Evolutionary conservation across 2,329 filamentous ascomycete species (phyloP).

Genomic region (Cladosporium colombiae): DNA sequence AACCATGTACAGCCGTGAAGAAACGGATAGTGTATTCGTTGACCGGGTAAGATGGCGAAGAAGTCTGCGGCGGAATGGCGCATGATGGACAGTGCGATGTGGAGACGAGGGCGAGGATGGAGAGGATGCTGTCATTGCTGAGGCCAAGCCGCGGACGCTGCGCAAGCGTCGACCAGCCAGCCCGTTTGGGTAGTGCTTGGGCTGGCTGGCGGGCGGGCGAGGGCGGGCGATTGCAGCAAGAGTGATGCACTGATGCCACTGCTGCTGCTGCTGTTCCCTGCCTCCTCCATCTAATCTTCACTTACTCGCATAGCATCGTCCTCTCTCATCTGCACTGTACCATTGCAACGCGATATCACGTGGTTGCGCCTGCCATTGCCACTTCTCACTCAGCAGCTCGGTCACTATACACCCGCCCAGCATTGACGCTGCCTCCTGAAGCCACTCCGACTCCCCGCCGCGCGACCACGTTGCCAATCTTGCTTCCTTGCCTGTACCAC

Average conservation of each 20-base stretch:
- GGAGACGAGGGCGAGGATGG: background rate
- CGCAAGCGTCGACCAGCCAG: slow-evolving; percentile 1
- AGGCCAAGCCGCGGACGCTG: slow-evolving; percentile 8
- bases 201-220: background rate
- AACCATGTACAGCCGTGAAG: background rate
- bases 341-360: background rate
- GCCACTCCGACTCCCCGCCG: slow-evolving; percentile 8
- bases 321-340: background rate
- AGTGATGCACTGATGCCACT: background rate
- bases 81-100: background rate
- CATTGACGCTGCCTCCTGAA: slow-evolving; percentile 20
- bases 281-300: background rate
- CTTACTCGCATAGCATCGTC: background rate
- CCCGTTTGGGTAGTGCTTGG: background rate
- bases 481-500: background rate
- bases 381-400: background rate
- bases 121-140: slow-evolving; percentile 7
- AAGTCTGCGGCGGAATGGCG: background rate
- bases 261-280: background rate
- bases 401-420: background rate
- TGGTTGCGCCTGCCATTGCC: background rate
- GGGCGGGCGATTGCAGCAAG: background rate
- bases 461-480: slow-evolving; percentile 16
- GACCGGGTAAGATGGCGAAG: background rate
- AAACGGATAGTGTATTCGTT: background rate